Base-by-base conservation (phyloP, 106 monocot genomes). In the Phalaenopsis equestris region DNA sequence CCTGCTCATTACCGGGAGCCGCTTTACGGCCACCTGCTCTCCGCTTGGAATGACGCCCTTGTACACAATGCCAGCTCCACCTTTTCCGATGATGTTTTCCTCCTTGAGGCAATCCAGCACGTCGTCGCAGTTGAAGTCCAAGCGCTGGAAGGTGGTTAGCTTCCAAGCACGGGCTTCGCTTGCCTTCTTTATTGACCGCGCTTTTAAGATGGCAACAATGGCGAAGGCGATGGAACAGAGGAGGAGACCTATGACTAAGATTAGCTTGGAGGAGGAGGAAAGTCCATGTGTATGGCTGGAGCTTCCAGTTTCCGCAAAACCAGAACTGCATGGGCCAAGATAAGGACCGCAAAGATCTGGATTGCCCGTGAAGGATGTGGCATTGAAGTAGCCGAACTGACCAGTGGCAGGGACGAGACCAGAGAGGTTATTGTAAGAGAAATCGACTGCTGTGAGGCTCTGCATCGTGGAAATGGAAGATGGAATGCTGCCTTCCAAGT, bases 381-480 rank as follows among this genome's bases (percentile, higher is more conserved):
- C 85, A 49, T 96, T 96, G 93, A 96, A 96, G 87, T 96, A 96
- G 86, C 93, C 90, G 84, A 96, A 96, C 88, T 96, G 96, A 56
- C 96, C 96, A 3, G 96, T 93, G 11, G 55, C 84, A 11, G 93
- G 96, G 67, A 96, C 91, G 17, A 88, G 18, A 68, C 96, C 96
- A 49, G 96, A 88, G 45, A 96, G 93, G 52, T 96, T 90, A 81
- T 96, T 96, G 84, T 87, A 91, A 2, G 96, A 93, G 87, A 96
- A 93, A 84, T 96, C 96, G 0, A 90, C 90, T 6, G 96, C 82
- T 1, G 96, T 96, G 19, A 96, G 78, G 84, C 93, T 93, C 84
- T 96, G 96, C 96, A 96, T 96, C 3, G 96, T 80, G 10, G 96
- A 84, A 37, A 96, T 88, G 8, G 85, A 72, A 6, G 82, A 12